Evolutionary conservation across 2,329 filamentous ascomycete species (phyloP).

Genomic region (Cordyceps javanica): DNA sequence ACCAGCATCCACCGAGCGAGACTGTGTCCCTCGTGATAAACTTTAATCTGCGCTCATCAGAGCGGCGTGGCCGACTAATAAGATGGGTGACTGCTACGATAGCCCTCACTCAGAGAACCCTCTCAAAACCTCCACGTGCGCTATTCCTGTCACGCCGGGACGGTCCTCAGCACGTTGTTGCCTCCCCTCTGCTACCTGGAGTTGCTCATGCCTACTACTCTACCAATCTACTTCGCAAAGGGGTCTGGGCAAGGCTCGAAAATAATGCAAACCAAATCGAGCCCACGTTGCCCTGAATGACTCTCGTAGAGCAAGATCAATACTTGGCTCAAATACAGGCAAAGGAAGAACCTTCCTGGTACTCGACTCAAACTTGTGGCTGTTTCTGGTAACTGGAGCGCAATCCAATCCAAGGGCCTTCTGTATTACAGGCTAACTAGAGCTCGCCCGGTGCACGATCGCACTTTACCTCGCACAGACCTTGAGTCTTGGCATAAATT

Average conservation of each 20-base stretch:
- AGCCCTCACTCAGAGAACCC: not conserved
- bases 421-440: not conserved
- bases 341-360: no score
- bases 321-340: no score
- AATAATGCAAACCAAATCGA: no score
- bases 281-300: no score
- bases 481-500: not conserved
- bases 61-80: not conserved
- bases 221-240: not conserved
- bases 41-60: not conserved
- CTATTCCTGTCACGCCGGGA: not conserved
- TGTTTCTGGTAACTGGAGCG: not conserved
- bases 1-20: not conserved
- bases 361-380: no score
- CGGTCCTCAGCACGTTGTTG: conserved; percentile 7
- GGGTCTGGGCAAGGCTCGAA: not conserved
- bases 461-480: conserved; percentile 10
- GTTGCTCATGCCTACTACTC: not conserved
- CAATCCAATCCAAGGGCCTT: not conserved
- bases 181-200: not conserved
- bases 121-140: not conserved
- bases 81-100: not conserved
- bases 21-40: not conserved
- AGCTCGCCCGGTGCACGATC: not conserved
- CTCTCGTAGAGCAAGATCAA: no score